Conservation (phyloP, 75 land plant genomes). For the Selaginella moellendorffii region DNA sequence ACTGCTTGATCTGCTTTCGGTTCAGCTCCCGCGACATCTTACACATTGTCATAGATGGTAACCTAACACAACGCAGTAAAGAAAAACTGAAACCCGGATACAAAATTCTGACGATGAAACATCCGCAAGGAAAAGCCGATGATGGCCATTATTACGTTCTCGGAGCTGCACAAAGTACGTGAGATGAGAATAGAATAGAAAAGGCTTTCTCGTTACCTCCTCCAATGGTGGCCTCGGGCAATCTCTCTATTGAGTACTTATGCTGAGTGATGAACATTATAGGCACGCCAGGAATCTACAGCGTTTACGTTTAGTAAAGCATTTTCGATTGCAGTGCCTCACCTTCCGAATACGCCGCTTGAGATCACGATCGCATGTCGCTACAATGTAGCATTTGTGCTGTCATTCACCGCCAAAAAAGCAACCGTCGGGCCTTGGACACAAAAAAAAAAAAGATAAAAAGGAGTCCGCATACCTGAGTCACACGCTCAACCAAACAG, state of each 20-base stretch:
- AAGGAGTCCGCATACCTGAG: slow-evolving; percentile 36
- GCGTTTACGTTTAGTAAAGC: background rate
- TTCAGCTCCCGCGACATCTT: too few species aligned
- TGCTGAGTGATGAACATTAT: slow-evolving; percentile 89
- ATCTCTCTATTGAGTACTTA: slow-evolving; percentile 82
- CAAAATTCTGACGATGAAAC: too few species aligned
- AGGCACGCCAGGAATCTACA: slow-evolving; percentile 82
- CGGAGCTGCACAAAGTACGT: background rate
- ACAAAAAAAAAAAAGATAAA: slow-evolving; percentile 6
- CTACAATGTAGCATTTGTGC: slow-evolving; percentile 97
- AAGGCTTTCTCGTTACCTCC: too few species aligned
- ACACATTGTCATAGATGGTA: too few species aligned
- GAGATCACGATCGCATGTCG: slow-evolving; percentile 91
- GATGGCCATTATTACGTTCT: background rate
- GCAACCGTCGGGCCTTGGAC: background rate
- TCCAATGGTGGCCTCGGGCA: slow-evolving; percentile 96
- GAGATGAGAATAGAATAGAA: too few species aligned
- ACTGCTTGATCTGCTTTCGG: too few species aligned
- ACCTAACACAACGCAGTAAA: too few species aligned
- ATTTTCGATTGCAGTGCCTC: slow-evolving; percentile 4
- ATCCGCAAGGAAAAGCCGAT: too few species aligned
- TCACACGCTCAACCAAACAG: slow-evolving; percentile 82
- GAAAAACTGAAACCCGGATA: too few species aligned
- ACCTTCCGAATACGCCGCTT: slow-evolving; percentile 95
- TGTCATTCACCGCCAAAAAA: slow-evolving; percentile 17